Percentiles rank a stretch among this genome's conserved stretches.
These are phyloP conservation scores for Elsinoe arachidis DNA, from an alignment of 2,329 filamentous ascomycete genomes.

Conservation along the genomic window DNA sequence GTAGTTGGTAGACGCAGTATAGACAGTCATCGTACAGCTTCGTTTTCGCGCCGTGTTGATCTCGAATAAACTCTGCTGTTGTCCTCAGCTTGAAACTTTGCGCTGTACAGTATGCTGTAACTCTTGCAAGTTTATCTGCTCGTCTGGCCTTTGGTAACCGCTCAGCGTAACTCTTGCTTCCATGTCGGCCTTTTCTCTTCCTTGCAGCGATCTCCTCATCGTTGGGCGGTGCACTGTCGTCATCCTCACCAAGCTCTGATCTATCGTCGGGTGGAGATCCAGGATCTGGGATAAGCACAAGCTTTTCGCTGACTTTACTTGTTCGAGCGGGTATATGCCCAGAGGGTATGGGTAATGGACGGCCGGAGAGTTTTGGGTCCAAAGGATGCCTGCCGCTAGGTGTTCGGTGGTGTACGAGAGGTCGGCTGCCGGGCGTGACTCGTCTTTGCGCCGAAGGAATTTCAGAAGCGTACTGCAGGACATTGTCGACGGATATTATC, in stretches of 20 bases:
- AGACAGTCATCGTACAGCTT: slow-evolving; percentile 98
- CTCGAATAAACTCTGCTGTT: slow-evolving; percentile 80
- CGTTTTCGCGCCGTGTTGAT: slow-evolving; percentile 79
- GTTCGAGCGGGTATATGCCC: slow-evolving; percentile 68
- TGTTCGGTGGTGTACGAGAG: slow-evolving; percentile 39
- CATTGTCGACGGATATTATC: slow-evolving; percentile 83
- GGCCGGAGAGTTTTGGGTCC: slow-evolving; percentile 48
- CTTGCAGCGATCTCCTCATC: slow-evolving; percentile 61
- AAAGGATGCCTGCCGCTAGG: slow-evolving; percentile 44
- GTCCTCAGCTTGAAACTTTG: slow-evolving; percentile 84
- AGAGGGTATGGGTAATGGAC: slow-evolving; percentile 40
- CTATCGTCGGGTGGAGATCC: slow-evolving; percentile 39
- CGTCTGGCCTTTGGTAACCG: slow-evolving; percentile 79
- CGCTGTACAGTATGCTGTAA: slow-evolving; percentile 94
- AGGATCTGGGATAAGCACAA: slow-evolving; percentile 83
- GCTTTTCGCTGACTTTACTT: slow-evolving; percentile 90
- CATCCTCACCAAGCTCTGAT: slow-evolving; percentile 53
- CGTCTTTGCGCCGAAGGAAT: slow-evolving; percentile 91
- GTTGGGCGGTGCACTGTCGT: slow-evolving; percentile 50
- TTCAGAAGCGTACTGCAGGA: slow-evolving; percentile 86
- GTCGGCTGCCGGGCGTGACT: slow-evolving; percentile 51
- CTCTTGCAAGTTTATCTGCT: slow-evolving; percentile 61
- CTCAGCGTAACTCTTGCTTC: slow-evolving; percentile 87
- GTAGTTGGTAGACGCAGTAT: slow-evolving; percentile 90
- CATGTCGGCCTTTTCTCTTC: slow-evolving; percentile 50